A percentile compares a stretch with the other conserved stretches of the same genome.
phyloP scores from a whole-genome alignment of 1,284 basidiomycete genomes.

The Apiotrichum porosum region DNA sequence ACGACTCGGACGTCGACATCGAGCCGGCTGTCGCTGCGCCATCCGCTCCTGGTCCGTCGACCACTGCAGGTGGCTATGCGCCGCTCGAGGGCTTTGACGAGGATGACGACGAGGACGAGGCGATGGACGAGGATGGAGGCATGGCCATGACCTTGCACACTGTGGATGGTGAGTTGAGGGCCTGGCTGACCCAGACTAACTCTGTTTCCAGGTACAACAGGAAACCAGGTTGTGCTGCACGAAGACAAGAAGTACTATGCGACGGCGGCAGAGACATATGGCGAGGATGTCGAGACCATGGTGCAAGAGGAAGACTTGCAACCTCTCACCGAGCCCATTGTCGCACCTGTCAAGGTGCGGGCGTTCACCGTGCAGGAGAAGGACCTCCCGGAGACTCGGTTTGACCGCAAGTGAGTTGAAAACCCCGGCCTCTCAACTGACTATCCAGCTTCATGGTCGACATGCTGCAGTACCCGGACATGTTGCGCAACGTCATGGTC shows the following conservation, averaged over 20 bases:
- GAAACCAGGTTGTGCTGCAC: constrained; percentile 82
- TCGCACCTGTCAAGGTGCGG: constrained; percentile 88
- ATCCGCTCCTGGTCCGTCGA: constrained; percentile 33
- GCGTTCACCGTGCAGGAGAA: constrained; percentile 91
- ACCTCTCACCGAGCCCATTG: constrained; percentile 88
- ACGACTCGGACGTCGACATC: constrained; percentile 52
- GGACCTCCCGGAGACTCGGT: constrained; percentile 85
- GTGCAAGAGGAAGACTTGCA: constrained; percentile 99
- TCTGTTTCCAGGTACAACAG: constrained; percentile 29
- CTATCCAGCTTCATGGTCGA: constrained; percentile 75
- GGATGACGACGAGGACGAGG: constrained; percentile 37
- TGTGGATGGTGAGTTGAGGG: constrained; percentile 37
- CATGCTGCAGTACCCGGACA: constrained; percentile 86
- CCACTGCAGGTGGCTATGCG: constrained; percentile 29
- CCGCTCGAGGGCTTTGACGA: constrained; percentile 48
- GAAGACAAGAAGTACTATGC: constrained; percentile 99
- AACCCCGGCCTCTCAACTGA: neutral
- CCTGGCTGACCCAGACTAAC: neutral
- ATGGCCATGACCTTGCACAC: constrained; percentile 44
- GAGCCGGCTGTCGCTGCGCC: constrained; percentile 14
- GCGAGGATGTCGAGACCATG: constrained; percentile 87
- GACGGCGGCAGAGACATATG: constrained; percentile 86
- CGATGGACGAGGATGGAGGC: constrained; percentile 35
- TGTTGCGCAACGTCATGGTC: constrained; percentile 90
- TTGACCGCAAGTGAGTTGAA: constrained; percentile 86